phyloP scores from a whole-genome alignment of 352 stramenopile species.

The Phytophthora citrophthora region DNA sequence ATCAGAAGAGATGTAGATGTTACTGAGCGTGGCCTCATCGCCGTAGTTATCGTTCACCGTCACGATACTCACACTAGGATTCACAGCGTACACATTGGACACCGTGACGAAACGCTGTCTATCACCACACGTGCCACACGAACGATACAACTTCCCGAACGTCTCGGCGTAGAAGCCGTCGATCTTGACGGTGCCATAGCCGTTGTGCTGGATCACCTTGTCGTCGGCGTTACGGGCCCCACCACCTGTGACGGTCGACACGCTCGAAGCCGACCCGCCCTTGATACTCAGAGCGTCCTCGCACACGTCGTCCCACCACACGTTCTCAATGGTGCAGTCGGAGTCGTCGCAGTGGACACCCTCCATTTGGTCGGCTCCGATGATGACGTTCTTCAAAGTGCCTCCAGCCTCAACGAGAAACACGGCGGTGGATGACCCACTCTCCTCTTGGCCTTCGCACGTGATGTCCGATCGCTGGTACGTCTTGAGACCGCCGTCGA shows the following conservation, averaged over 20 bases:
- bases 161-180: not conserved
- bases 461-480: not conserved
- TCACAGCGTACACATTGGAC: not conserved
- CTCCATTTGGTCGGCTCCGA: slow-evolving; percentile 36
- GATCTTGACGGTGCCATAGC: not conserved
- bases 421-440: slow-evolving; percentile 13
- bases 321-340: not conserved
- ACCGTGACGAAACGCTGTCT: not conserved
- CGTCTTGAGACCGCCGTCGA: not conserved
- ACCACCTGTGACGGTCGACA: not conserved
- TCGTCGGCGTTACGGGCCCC: not conserved
- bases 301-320: not conserved
- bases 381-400: slow-evolving; percentile 48
- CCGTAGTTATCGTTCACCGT: slow-evolving; percentile 6
- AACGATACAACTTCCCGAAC: not conserved
- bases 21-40: slow-evolving; percentile 26
- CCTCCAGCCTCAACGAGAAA: slow-evolving; percentile 37
- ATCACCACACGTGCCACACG: not conserved
- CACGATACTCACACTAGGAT: not conserved
- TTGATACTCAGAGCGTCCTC: not conserved
- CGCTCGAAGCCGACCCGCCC: not conserved
- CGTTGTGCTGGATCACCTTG: not conserved
- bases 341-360: slow-evolving; percentile 31
- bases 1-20: slow-evolving; percentile 24
- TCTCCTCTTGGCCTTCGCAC: not conserved